These are phyloP conservation scores for Linum lewisii DNA, from an alignment of 345 rosid genomes.

Conservation along the genomic window DNA sequence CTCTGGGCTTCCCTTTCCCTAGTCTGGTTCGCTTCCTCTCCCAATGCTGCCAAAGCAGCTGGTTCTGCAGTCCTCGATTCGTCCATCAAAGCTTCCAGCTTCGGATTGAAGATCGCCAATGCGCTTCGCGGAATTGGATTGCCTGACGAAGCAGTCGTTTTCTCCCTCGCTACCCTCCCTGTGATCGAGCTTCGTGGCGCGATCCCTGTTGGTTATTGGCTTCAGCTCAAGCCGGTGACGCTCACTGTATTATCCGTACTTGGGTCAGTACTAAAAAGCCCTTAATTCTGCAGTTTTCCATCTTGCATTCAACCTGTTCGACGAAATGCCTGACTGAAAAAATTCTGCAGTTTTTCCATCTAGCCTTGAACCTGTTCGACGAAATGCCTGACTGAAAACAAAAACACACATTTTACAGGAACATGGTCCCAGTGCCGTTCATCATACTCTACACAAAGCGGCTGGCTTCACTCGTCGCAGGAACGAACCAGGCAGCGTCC, in stretches of 20 bases:
- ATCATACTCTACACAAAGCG: conserved; percentile 67
- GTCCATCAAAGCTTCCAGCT: conserved; percentile 60
- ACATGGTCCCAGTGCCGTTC: conserved; percentile 94
- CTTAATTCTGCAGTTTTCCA: neutral
- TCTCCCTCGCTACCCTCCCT: conserved; percentile 86
- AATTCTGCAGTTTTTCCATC: neutral
- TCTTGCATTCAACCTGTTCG: conserved; percentile 3
- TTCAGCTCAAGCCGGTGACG: conserved; percentile 59
- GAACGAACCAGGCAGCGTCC: conserved; percentile 50
- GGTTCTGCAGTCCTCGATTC: conserved; percentile 24
- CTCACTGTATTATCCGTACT: conserved; percentile 52
- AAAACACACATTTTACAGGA: conserved; percentile 32
- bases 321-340: neutral
- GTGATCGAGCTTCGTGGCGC: conserved; percentile 93
- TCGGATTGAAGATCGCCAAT: conserved; percentile 61
- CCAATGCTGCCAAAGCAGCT: conserved; percentile 71
- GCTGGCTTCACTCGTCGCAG: conserved; percentile 54
- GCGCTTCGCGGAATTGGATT: conserved; percentile 63
- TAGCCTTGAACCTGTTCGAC: conserved; percentile 8
- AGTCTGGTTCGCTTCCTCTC: conserved; percentile 64
- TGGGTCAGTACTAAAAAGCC: conserved; percentile 46
- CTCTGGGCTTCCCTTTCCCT: conserved; percentile 72
- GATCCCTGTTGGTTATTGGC: conserved; percentile 94
- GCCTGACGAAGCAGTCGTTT: conserved; percentile 80
- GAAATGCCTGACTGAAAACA: neutral